phyloP scores from a whole-genome alignment of 495 filamentous ascomycete genomes.

The Tuber umbilicatum region DNA sequence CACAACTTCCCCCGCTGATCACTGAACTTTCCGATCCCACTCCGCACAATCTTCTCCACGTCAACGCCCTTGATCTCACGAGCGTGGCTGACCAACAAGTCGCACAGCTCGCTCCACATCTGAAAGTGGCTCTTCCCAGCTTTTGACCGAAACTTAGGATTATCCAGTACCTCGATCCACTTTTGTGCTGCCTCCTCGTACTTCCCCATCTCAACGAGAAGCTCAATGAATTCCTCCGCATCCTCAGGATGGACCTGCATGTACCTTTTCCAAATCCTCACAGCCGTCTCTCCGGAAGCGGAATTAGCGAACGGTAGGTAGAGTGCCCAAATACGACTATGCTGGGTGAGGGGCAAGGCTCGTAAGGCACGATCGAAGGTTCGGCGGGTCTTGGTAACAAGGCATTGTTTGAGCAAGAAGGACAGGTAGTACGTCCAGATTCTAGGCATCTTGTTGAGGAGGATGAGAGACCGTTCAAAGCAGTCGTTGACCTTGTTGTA shows the following conservation, averaged over 20 bases:
- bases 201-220: constrained; percentile 71
- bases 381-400: constrained; percentile 80
- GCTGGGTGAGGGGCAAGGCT: constrained; percentile 92
- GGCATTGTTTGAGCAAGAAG: constrained; percentile 82
- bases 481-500: constrained; percentile 91
- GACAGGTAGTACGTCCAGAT: constrained; percentile 98
- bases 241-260: constrained; percentile 98
- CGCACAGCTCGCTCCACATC: constrained; percentile 98
- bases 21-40: constrained; percentile 84
- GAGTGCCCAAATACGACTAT: constrained; percentile 92
- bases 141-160: constrained; percentile 85
- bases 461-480: constrained; percentile 86
- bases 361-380: constrained; percentile 93
- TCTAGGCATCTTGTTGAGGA: constrained; percentile 97
- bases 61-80: constrained; percentile 82
- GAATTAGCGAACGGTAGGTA: constrained; percentile 91
- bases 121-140: constrained; percentile 91
- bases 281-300: constrained; percentile 80
- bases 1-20: constrained; percentile 97
- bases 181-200: constrained; percentile 90
- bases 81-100: constrained; percentile 85
- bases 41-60: constrained; percentile 87
- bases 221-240: constrained; percentile 85
- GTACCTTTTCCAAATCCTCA: constrained; percentile 91
- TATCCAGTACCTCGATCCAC: constrained; percentile 91